A percentile compares a stretch with the other conserved stretches of the same genome.
These are phyloP conservation scores for Gomphus sp. DNA, from an alignment of 1,284 basidiomycete species.

Conservation along the genomic window DNA sequence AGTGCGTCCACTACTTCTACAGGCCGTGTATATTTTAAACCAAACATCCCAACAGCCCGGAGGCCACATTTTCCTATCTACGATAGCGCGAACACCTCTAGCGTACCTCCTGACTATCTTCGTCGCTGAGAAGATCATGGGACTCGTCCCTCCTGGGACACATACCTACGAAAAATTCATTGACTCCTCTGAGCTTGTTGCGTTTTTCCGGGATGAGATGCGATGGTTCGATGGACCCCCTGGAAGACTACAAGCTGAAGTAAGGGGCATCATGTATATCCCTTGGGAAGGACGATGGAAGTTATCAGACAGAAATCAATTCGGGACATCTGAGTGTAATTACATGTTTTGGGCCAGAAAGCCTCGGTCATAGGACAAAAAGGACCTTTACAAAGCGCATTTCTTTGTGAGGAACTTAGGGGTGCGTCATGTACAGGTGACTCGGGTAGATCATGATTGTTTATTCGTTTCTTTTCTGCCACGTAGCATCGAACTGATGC, in stretches of 20 bases:
- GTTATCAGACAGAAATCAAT: constrained; percentile 44
- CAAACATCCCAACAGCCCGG: constrained; percentile 55
- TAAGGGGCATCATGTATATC: constrained; percentile 76
- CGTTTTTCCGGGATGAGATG: constrained; percentile 58
- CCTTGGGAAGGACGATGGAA: constrained; percentile 71
- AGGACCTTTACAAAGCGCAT: not conserved
- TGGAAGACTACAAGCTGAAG: constrained; percentile 52
- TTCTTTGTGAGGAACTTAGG: not conserved
- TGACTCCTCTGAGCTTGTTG: constrained; percentile 78
- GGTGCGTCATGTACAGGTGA: too few species aligned
- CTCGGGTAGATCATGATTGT: too few species aligned
- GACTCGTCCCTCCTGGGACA: constrained; percentile 82
- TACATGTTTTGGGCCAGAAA: constrained; percentile 78
- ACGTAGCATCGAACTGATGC: too few species aligned
- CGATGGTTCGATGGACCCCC: constrained; percentile 41
- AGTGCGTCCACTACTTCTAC: constrained; percentile 32
- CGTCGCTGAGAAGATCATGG: constrained; percentile 78
- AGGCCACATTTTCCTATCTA: constrained; percentile 92
- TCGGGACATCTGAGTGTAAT: constrained; percentile 63
- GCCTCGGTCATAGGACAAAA: constrained; percentile 24
- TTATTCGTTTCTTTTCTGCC: too few species aligned
- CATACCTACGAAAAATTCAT: constrained; percentile 91
- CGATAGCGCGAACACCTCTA: constrained; percentile 91
- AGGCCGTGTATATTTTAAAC: not conserved
- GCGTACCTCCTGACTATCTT: constrained; percentile 87